Conservation (phyloP, 176 grass and related monocot species). For the Secale cereale region DNA sequence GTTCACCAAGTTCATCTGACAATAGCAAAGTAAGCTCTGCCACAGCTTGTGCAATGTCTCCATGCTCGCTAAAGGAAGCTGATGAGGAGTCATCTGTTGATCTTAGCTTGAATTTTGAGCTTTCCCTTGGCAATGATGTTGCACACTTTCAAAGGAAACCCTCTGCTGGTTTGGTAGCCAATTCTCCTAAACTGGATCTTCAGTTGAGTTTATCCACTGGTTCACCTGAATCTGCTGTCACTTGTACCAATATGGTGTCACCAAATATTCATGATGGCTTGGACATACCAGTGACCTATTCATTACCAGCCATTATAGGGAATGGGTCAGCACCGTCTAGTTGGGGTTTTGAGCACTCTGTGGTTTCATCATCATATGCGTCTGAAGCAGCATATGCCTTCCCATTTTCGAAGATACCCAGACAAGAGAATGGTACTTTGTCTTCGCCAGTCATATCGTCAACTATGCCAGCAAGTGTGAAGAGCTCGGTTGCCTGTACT, state of each 20-base stretch:
- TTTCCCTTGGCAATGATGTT: slow-evolving; percentile 41
- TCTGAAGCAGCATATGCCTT: slow-evolving; percentile 40
- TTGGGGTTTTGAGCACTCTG: slow-evolving; percentile 43
- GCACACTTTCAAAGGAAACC: slow-evolving; percentile 37
- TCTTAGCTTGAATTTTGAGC: slow-evolving; percentile 61
- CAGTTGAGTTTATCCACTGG: slow-evolving; percentile 70
- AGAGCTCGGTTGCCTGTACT: slow-evolving; percentile 47
- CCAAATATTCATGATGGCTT: slow-evolving; percentile 19
- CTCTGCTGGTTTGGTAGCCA: slow-evolving; percentile 15
- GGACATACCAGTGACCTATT: slow-evolving; percentile 15
- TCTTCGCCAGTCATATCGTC: slow-evolving; percentile 38
- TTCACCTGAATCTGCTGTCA: slow-evolving; percentile 58
- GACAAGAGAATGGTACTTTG: slow-evolving; percentile 24
- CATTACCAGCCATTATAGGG: neutral
- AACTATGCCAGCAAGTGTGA: slow-evolving; percentile 45
- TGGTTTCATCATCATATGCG: slow-evolving; percentile 31
- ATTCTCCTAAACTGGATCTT: slow-evolving; percentile 50
- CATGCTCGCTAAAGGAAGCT: slow-evolving; percentile 60
- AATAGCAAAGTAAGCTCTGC: slow-evolving; percentile 72
- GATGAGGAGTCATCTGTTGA: slow-evolving; percentile 64
- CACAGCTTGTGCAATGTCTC: slow-evolving; percentile 45
- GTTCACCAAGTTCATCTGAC: slow-evolving; percentile 58
- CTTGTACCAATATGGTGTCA: slow-evolving; percentile 24
- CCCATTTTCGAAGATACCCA: slow-evolving; percentile 28
- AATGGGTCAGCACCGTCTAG: slow-evolving; percentile 41